Conservation (phyloP, 495 filamentous ascomycete genomes). For the Cercophora sp. region DNA sequence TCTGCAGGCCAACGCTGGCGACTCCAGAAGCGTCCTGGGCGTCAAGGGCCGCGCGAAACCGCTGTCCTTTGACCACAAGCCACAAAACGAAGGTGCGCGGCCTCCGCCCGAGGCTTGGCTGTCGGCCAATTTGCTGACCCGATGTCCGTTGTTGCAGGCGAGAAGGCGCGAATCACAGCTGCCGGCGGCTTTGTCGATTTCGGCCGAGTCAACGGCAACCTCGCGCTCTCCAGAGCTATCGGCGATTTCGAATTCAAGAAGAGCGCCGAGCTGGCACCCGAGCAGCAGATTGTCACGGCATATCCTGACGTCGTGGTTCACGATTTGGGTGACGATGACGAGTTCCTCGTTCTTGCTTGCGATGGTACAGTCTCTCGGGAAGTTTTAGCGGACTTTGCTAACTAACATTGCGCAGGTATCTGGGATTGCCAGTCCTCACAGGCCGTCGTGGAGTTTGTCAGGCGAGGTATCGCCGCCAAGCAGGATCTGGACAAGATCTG, state of each 20-base stretch:
- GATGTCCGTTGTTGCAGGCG: too few species aligned
- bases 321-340: slow-evolving; percentile 86
- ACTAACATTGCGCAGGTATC: slow-evolving; percentile 61
- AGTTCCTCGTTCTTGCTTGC: slow-evolving; percentile 95
- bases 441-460: slow-evolving; percentile 92
- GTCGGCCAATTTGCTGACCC: too few species aligned
- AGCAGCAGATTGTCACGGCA: slow-evolving; percentile 96
- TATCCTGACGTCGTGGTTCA: slow-evolving; percentile 91
- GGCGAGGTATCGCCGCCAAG: slow-evolving; percentile 91
- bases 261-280: slow-evolving; percentile 89
- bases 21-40: slow-evolving; percentile 89
- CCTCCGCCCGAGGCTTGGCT: slow-evolving; percentile 8
- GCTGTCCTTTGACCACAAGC: slow-evolving; percentile 96
- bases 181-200: slow-evolving; percentile 98
- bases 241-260: slow-evolving; percentile 99
- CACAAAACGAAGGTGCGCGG: slow-evolving; percentile 84
- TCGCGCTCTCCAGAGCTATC: slow-evolving; percentile 95
- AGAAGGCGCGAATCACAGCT: slow-evolving; percentile 92
- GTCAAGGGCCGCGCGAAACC: slow-evolving; percentile 96
- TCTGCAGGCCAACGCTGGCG: slow-evolving; percentile 85
- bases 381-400: neutral
- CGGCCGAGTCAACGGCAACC: slow-evolving; percentile 95
- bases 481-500: slow-evolving; percentile 90
- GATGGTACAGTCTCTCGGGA: slow-evolving; percentile 66
- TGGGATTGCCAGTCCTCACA: slow-evolving; percentile 99